phyloP scores from a whole-genome alignment of 768 basidiomycete species.

The Leccinum sublutescens region DNA sequence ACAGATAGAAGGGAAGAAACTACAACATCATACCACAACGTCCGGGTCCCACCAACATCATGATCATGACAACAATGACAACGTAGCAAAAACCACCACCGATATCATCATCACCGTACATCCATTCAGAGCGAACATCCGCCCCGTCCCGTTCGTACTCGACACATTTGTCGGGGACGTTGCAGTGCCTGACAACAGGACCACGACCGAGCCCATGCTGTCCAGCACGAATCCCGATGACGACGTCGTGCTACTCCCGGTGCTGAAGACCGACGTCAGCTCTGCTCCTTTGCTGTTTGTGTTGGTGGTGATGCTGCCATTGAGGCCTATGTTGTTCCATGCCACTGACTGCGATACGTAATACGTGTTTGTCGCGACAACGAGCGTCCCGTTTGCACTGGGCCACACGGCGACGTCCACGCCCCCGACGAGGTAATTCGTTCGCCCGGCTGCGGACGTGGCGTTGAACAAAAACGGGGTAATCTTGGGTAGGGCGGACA shows the following conservation, averaged over 20 bases:
- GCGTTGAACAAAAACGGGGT: constrained; percentile 48
- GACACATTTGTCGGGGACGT: no score
- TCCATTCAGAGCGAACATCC: no score
- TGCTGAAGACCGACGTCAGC: constrained; percentile 9
- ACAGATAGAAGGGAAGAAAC: no score
- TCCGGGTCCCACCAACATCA: no score
- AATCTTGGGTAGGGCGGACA: constrained; percentile 41
- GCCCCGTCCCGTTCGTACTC: no score
- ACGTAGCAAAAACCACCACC: no score
- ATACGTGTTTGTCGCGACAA: constrained; percentile 52
- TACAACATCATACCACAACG: no score
- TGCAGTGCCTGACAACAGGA: constrained; percentile 5
- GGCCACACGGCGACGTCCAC: constrained; percentile 56
- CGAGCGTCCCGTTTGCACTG: constrained; percentile 41
- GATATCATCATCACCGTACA: no score
- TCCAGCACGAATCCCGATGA: constrained; percentile 17
- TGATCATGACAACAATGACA: no score
- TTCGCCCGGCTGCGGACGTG: constrained; percentile 32
- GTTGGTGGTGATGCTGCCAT: background rate
- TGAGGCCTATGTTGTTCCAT: constrained; percentile 30
- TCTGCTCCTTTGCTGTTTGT: no score
- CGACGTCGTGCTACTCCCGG: constrained; percentile 12
- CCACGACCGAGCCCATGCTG: constrained; percentile 20
- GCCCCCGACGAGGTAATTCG: constrained; percentile 38
- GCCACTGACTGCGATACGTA: constrained; percentile 36